Base-by-base conservation (phyloP, 148 eudicot genomes). In the Euryodendron excelsum region DNA sequence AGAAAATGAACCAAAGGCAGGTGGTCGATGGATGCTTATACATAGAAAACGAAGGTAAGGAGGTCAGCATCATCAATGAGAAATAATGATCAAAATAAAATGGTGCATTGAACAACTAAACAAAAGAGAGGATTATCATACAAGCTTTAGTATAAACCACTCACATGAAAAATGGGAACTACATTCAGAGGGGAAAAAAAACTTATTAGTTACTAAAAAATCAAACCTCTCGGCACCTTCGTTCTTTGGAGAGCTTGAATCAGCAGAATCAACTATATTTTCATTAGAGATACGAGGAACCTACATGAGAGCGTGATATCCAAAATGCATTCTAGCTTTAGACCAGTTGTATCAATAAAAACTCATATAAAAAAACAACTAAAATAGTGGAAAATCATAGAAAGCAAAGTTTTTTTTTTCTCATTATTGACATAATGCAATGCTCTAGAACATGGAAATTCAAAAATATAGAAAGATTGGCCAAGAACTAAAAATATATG, bases 151-250 rank as follows among this genome's bases (percentile, higher is more conserved):
- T n/a, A 79, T 53, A 4, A 67, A 18, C 55, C 64, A 41, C 30
- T 52, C 31, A 20, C 67, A 65, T 53, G 56, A 23, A 25, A 64
- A 28, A 37, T 48, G 50, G 13, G 23, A 56, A 45, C 18, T 1
- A n/a, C 13, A 47, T 39, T 13, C 34, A 47, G 21, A n/a, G n/a
- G n/a, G 1, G 37, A 61, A 65, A 60, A 34, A 10, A n/a, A 12
- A 0, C 17, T 23, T 39, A 23, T 14, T 5, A 37, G 13, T 64
- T 33, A 47, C 36, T 27, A 36, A 30, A 71, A 53, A 74, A n/a
- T n/a, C 28, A 78, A 76, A 93, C 98, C 91, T 93, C 75, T 78
- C 84, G 56, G 80, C 79, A 39, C 74, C 83, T 79, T 88, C 89
- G 36, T 79, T 77, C 77, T 37, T 82, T 20, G 83, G 68, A 67